Evolutionary conservation across 768 basidiomycete species (phyloP), one percentile per base, ranked within the genome.

Genomic region (Tylopilus sp.): DNA sequence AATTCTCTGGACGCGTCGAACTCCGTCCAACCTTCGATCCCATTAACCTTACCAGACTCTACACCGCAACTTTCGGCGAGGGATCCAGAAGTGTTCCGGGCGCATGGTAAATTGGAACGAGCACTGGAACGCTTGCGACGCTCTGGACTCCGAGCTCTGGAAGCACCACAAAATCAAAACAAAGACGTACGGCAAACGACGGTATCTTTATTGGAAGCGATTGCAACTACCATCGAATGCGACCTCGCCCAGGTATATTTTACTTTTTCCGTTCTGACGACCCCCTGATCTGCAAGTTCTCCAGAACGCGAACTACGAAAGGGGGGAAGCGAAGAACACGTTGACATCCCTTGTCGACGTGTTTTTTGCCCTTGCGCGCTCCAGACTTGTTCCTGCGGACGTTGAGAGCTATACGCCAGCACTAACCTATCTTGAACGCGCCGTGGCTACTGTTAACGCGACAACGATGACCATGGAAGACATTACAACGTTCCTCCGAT

Each of bases 121-220:
- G 79, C 83, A 0, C 55, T 89, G 12, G 87, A 87, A 63, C 73
- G 81, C 46, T 59, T 84, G 14, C 74, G 85, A 19, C 76, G 84
- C 47, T 69, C 72, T n/a, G 71, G 72, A 13, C 59, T 81, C 30
- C 80, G 77, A 42, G 56, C 75, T 19, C 48, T 86, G 17, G 85
- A 85, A 36, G 56, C 52, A 10, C 45, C 50, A 3, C 57, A 50
- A 48, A 30, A 34, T 34, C 53, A 56, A 41, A 49, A 45, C 41
- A 45, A 50, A 22, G 54, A 57, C 21, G 28, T 44, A 21, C 46
- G 26, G n/a, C 38, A 26, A n/a, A 52, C 51, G 10, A 50, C 71
- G 13, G 61, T 54, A 16, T 52, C 57, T 2, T 54, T 84, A 13
- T 58, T 82, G 14, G 71, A 74, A 50, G 65, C 57, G 11, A 68